Evolutionary conservation across 495 filamentous ascomycete species (phyloP).

Genomic region (Penicillium cinerascens): DNA sequence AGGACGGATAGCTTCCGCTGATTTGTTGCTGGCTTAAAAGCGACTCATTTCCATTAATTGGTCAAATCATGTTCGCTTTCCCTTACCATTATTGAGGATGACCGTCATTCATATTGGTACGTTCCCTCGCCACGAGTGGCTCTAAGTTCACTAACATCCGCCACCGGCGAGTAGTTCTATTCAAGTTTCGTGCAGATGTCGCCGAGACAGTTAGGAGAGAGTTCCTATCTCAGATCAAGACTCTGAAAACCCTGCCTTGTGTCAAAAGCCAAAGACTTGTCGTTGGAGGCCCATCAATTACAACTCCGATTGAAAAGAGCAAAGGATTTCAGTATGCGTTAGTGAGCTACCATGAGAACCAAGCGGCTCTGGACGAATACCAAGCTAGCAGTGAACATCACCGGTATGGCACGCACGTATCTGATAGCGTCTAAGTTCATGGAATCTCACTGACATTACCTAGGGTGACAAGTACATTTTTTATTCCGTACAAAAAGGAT

Average conservation of each 20-base stretch:
- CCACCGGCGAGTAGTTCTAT: slow-evolving; percentile 30
- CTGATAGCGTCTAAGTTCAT: background rate
- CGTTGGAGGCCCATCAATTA: slow-evolving; percentile 45
- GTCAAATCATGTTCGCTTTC: background rate
- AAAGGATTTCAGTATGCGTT: slow-evolving; percentile 46
- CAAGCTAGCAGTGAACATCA: slow-evolving; percentile 48
- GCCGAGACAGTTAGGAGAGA: slow-evolving; percentile 29
- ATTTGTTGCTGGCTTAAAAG: background rate
- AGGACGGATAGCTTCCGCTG: slow-evolving; percentile 4
- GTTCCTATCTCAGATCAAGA: slow-evolving; percentile 42
- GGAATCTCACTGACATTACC: background rate
- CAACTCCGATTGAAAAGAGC: slow-evolving; percentile 42
- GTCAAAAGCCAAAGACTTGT: slow-evolving; percentile 41
- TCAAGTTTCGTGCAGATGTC: slow-evolving; percentile 41
- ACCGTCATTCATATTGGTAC: slow-evolving; percentile 36
- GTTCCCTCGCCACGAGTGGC: background rate
- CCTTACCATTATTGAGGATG: slow-evolving; percentile 13
- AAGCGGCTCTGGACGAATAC: slow-evolving; percentile 39
- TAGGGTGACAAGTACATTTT: slow-evolving; percentile 42
- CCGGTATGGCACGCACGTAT: slow-evolving; percentile 29
- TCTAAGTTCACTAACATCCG: background rate
- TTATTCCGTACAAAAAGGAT: slow-evolving; percentile 48
- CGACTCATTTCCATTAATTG: background rate
- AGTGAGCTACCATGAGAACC: slow-evolving; percentile 44
- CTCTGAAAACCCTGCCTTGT: slow-evolving; percentile 36